Conservation (phyloP, 371 early-diverging fungal species). For the Mucor piriformis region DNA sequence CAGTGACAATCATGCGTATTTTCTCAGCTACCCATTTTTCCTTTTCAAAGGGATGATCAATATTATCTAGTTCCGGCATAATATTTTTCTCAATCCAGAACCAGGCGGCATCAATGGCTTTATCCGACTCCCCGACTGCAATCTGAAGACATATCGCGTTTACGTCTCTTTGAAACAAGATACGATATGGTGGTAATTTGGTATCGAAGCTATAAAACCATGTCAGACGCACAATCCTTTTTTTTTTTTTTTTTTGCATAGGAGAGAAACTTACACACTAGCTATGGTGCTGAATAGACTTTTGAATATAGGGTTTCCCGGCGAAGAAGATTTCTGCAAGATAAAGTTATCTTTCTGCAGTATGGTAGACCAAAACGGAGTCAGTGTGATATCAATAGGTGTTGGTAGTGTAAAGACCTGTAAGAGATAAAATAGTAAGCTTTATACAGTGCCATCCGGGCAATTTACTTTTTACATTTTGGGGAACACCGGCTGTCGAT, state of each 20-base stretch:
- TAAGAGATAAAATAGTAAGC: no score
- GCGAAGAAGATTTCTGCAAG: conserved; percentile 67
- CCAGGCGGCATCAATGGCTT: conserved; percentile 86
- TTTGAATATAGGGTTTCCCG: conserved; percentile 45
- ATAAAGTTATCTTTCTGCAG: conserved; percentile 61
- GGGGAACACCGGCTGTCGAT: conserved; percentile 19
- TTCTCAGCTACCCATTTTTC: conserved; percentile 88
- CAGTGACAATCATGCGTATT: conserved; percentile 82
- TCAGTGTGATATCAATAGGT: conserved; percentile 32
- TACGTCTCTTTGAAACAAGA: conserved; percentile 73
- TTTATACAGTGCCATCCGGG: no score
- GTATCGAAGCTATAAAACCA: conserved; percentile 73
- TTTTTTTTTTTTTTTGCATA: no score
- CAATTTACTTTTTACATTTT: conserved; percentile 16
- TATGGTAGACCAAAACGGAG: conserved; percentile 63
- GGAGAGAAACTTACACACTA: conserved; percentile 57
- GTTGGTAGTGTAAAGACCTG: conserved; percentile 41
- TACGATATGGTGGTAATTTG: conserved; percentile 91
- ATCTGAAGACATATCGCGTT: conserved; percentile 56
- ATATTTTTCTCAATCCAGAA: conserved; percentile 85
- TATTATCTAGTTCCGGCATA: conserved; percentile 66
- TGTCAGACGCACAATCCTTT: background rate
- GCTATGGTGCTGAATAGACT: conserved; percentile 77
- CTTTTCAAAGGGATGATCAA: conserved; percentile 81
- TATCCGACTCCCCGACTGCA: conserved; percentile 78